Conservation (phyloP, 768 basidiomycete species). For the Podaxis carcinomalis region DNA sequence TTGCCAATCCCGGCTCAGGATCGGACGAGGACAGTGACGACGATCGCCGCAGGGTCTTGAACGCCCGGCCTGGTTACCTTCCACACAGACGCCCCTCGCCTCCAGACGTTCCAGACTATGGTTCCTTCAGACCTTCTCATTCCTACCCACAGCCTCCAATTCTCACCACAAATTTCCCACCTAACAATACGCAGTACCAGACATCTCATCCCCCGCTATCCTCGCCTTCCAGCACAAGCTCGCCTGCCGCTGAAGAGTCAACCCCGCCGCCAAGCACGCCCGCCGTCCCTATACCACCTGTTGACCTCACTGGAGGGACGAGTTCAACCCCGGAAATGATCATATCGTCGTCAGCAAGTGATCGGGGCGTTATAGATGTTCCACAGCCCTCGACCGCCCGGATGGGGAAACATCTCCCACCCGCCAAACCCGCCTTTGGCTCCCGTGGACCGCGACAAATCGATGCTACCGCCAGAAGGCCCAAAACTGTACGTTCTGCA, state of each 20-base stretch:
- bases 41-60: slow-evolving; percentile 14
- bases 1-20: slow-evolving; percentile 58
- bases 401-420: slow-evolving; percentile 28
- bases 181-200: slow-evolving; percentile 24
- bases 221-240: slow-evolving; percentile 67
- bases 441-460: slow-evolving; percentile 19
- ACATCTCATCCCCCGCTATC: slow-evolving; percentile 54
- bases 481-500: slow-evolving; percentile 28
- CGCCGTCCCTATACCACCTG: slow-evolving; percentile 35
- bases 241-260: slow-evolving; percentile 55
- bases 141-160: slow-evolving; percentile 19
- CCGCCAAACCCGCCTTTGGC: slow-evolving; percentile 29
- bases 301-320: slow-evolving; percentile 2
- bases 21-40: slow-evolving; percentile 29
- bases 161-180: slow-evolving; percentile 24
- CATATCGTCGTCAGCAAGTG: slow-evolving; percentile 6
- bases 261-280: slow-evolving; percentile 74
- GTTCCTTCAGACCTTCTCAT: slow-evolving; percentile 13
- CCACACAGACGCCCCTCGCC: slow-evolving; percentile 13
- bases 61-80: slow-evolving; percentile 8
- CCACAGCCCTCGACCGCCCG: slow-evolving; percentile 20
- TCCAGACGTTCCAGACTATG: slow-evolving; percentile 12
- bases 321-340: slow-evolving; percentile 4
- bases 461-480: slow-evolving; percentile 18
- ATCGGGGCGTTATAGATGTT: slow-evolving; percentile 8